Conservation (phyloP, 108 stramenopile species). For the Mediolabrus comicus region DNA sequence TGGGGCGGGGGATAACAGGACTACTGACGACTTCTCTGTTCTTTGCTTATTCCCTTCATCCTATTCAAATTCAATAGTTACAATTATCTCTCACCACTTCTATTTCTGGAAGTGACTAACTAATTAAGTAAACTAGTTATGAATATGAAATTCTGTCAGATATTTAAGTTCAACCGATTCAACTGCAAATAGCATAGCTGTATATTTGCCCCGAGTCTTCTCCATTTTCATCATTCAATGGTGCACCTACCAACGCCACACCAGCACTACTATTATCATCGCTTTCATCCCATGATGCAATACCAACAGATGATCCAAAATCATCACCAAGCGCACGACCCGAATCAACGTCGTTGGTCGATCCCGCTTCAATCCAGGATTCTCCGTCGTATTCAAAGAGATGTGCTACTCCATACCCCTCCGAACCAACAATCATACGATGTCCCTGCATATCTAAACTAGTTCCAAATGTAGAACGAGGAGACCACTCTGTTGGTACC, state of each 20-base stretch:
- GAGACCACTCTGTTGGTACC: not conserved
- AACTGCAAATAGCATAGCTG: not conserved
- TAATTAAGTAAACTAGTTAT: too few relatives aligned
- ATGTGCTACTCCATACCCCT: not conserved
- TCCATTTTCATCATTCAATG: not conserved
- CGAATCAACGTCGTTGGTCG: not conserved
- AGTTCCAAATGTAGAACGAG: not conserved
- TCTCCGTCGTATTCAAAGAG: not conserved
- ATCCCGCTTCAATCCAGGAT: not conserved
- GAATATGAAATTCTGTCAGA: too few relatives aligned
- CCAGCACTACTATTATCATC: not conserved
- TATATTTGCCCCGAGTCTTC: not conserved
- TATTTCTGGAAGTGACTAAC: too few relatives aligned
- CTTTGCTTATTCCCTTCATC: too few relatives aligned
- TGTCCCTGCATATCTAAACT: not conserved
- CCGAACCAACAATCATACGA: not conserved
- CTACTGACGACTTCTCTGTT: too few relatives aligned
- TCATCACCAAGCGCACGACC: not conserved
- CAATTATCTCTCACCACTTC: too few relatives aligned
- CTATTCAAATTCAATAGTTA: too few relatives aligned
- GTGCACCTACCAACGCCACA: not conserved
- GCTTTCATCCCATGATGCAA: not conserved
- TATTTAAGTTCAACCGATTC: too few relatives aligned
- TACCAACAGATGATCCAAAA: not conserved
- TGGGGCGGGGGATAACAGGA: too few relatives aligned